Evolutionary conservation across 2,329 filamentous ascomycete species (phyloP), one percentile per base, ranked within the genome.

Genomic region (Setomelanomma holmii): DNA sequence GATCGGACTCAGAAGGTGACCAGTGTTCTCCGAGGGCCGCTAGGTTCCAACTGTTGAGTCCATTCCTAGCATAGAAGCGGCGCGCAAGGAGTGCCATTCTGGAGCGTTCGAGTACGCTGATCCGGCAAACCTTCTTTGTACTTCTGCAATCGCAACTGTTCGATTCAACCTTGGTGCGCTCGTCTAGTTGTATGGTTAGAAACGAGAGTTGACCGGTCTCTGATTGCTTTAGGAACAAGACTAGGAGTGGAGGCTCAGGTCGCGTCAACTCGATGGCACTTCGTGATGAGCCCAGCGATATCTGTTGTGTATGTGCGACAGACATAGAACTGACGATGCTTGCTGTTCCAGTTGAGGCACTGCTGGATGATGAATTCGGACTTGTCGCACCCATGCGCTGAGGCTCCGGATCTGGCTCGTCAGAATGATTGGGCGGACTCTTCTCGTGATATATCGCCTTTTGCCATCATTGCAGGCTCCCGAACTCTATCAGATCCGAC

Each of bases 1-100:
- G 30, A 6, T 40, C 45, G 5, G 39, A 4, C 1, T 41, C 22
- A 8, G 30, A 5, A 5, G 47, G 19, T 10, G 55, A 30, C 49
- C 50, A 53, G 27, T 56, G 44, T 21, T 53, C 34, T 0, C 54
- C 54, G 11, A 60, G 11, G 0, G 51, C 46, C 10, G 55, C 54
- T 5, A 58, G 21, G 16, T 60, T 60, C 51, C 57, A 60, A 14
- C 48, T 49, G 19, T 58, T 53, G 33, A 60, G 42, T 10, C 55
- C 55, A 8, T 46, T 45, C 11, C 33, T 33, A 7, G 57, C 55
- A 20, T 44, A 45, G 41, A 44, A 46, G 4, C 51, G 57, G 36
- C 51, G 42, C 4, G 54, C 57, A n/a, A 54, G 30, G 11, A 60
- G 27, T 11, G 54, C 51, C 5, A 40, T 51, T 5, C 49, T 40